Base-by-base conservation (phyloP, 140 eudicot species). In the Erigeron philadelphicus region DNA sequence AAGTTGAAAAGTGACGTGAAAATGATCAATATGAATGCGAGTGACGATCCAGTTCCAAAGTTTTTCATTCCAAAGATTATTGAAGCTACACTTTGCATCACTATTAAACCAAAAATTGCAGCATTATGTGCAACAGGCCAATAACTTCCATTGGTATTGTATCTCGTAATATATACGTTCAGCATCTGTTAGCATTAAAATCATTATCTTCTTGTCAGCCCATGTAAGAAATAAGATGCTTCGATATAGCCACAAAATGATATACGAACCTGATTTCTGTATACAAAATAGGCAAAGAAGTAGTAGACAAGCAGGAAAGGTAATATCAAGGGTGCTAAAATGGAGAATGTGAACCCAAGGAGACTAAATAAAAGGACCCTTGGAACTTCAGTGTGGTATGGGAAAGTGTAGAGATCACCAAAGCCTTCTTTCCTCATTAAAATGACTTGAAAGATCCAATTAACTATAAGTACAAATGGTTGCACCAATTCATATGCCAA, bases 341-440 rank as follows among this genome's bases (percentile, higher is more conserved):
- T 73, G 57, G 86, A 78, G 66, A 83, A 84, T 5, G 86, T 79
- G 81, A 94, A 85, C 44, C 99, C 99, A 47, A 94, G 87, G 66
- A 94, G 85, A 16, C 84, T 86, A 80, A 94, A 85, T 12, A 94
- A 72, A 61, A 89, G 95, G 21, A 80, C 78, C 64, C 99, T 81
- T 48, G 99, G 97, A 79, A 89, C 77, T 80, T 94, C 99, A 19
- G 86, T 89, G 79, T 94, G 99, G 76, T 85, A 94, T 0, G 99
- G 97, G 54, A 94, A 94, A 66, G 99, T 83, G 79, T 67, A 80
- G 12, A 77, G 76, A 52, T 79, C 94, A 59, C 78, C 85, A 59
- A 72, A 68, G 8, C 77, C 88, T 67, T 72, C 79, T 74, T 87
- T 85, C 68, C 76, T 86, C 75, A 85, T 66, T 3, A 87, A 84